Conservation (phyloP, 1,139 yeast genomes). For the Debaryomyces singareniensis region DNA sequence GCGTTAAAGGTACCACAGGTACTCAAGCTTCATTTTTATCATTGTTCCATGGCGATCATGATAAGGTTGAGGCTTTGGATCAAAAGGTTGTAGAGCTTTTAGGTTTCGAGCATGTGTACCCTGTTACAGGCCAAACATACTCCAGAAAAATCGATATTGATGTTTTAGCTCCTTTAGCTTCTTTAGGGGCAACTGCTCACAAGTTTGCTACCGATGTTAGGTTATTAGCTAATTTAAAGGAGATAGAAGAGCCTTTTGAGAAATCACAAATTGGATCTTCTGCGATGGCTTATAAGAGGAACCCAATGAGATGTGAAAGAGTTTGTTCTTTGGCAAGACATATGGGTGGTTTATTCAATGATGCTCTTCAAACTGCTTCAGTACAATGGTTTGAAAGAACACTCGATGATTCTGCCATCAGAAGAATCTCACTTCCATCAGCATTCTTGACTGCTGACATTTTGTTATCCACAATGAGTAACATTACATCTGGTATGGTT, state of each 20-base stretch:
- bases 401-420: slow-evolving; percentile 94
- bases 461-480: slow-evolving; percentile 78
- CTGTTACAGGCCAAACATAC: slow-evolving; percentile 97
- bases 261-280: slow-evolving; percentile 95
- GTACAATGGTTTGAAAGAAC: slow-evolving; percentile 99
- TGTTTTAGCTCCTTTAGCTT: slow-evolving; percentile 84
- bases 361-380: slow-evolving; percentile 93
- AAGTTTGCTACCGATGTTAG: slow-evolving; percentile 97
- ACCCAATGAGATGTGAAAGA: slow-evolving; percentile 99
- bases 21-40: slow-evolving; percentile 96
- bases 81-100: slow-evolving; percentile 86
- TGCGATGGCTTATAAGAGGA: slow-evolving; percentile 99
- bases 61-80: slow-evolving; percentile 88
- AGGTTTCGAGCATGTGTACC: slow-evolving; percentile 93
- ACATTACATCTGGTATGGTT: slow-evolving; percentile 90
- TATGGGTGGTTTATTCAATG: slow-evolving; percentile 83
- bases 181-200: slow-evolving; percentile 95
- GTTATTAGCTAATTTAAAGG: slow-evolving; percentile 92
- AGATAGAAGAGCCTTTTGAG: slow-evolving; percentile 97
- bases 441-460: slow-evolving; percentile 97
- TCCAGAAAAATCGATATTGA: slow-evolving; percentile 97
- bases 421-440: slow-evolving; percentile 94
- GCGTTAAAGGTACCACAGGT: slow-evolving; percentile 99
- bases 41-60: slow-evolving; percentile 94
- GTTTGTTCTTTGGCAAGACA: slow-evolving; percentile 97